Evolutionary conservation across 352 stramenopile genomes (phyloP).

Genomic region (Phytophthora pseudosyringae): DNA sequence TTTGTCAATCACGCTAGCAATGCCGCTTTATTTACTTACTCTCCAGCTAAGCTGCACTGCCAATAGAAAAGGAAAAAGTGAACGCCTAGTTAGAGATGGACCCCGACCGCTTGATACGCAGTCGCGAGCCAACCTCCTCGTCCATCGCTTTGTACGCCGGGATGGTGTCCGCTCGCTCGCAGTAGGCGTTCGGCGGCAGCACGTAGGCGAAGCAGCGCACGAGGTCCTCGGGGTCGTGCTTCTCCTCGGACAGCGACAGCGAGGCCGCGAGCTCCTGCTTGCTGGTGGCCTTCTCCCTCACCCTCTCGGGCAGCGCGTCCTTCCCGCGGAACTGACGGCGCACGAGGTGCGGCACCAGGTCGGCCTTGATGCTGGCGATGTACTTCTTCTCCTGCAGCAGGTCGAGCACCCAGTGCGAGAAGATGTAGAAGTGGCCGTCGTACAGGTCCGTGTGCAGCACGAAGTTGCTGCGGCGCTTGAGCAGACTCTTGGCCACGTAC

Average conservation of each 20-base stretch:
- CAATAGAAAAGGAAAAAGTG: neutral
- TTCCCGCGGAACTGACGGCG: conserved; percentile 78
- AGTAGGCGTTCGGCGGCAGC: conserved; percentile 76
- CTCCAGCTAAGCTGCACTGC: conserved; percentile 19
- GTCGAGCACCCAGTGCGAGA: conserved; percentile 84
- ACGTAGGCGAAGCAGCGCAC: conserved; percentile 82
- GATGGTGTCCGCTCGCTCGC: conserved; percentile 80
- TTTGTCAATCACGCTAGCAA: conserved; percentile 16
- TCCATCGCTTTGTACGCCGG: conserved; percentile 79
- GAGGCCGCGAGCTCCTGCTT: conserved; percentile 66
- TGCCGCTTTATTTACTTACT: conserved; percentile 35
- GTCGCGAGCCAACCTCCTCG: conserved; percentile 68
- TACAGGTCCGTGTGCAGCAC: conserved; percentile 84
- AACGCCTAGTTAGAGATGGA: conserved; percentile 53
- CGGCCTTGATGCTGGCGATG: conserved; percentile 85
- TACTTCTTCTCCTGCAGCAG: conserved; percentile 84
- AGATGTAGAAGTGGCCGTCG: conserved; percentile 87
- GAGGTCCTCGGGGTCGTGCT: conserved; percentile 67
- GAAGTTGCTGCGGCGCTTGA: conserved; percentile 75
- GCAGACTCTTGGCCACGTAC: conserved; percentile 77
- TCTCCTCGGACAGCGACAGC: conserved; percentile 61
- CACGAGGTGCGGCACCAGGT: conserved; percentile 80
- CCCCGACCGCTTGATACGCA: conserved; percentile 65
- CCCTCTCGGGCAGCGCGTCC: conserved; percentile 55
- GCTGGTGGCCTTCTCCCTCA: conserved; percentile 63